Conservation (phyloP, 768 basidiomycete genomes). For the Obba rivulosa region DNA sequence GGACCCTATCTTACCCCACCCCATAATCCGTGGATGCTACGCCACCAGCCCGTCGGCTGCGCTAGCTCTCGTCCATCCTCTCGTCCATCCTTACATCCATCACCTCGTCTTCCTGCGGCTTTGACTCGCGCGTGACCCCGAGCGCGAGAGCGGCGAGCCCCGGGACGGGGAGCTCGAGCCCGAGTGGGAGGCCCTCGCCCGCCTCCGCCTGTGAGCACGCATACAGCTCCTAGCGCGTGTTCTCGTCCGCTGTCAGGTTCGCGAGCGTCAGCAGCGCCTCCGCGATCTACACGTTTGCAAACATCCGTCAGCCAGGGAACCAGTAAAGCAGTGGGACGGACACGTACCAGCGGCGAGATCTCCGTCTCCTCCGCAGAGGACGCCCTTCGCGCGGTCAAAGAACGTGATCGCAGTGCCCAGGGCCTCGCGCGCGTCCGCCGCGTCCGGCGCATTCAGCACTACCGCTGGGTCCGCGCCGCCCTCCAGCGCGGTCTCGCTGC, state of each 20-base stretch:
- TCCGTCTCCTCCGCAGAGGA: slow-evolving; percentile 9
- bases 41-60: neutral
- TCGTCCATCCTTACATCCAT: neutral
- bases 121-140: too few relatives aligned
- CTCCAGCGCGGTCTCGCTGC: slow-evolving; percentile 50
- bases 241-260: slow-evolving; percentile 47
- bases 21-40: too few relatives aligned
- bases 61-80: slow-evolving; percentile 16
- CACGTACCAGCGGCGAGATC: slow-evolving; percentile 16
- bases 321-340: neutral
- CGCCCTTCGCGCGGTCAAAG: slow-evolving; percentile 27
- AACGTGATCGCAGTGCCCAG: slow-evolving; percentile 30
- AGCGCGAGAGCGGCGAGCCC: neutral
- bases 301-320: neutral
- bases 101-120: neutral
- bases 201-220: slow-evolving; percentile 43
- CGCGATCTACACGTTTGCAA: slow-evolving; percentile 29
- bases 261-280: slow-evolving; percentile 58
- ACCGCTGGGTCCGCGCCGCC: slow-evolving; percentile 25
- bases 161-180: slow-evolving; percentile 6
- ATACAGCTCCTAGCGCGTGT: slow-evolving; percentile 47
- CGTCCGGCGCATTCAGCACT: slow-evolving; percentile 41
- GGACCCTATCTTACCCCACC: too few relatives aligned
- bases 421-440: slow-evolving; percentile 50
- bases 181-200: slow-evolving; percentile 32